Percentiles rank a stretch among this genome's conserved stretches.
phyloP scores from a whole-genome alignment of 495 filamentous ascomycete genomes.

The Pseudotulostoma volvatum region DNA sequence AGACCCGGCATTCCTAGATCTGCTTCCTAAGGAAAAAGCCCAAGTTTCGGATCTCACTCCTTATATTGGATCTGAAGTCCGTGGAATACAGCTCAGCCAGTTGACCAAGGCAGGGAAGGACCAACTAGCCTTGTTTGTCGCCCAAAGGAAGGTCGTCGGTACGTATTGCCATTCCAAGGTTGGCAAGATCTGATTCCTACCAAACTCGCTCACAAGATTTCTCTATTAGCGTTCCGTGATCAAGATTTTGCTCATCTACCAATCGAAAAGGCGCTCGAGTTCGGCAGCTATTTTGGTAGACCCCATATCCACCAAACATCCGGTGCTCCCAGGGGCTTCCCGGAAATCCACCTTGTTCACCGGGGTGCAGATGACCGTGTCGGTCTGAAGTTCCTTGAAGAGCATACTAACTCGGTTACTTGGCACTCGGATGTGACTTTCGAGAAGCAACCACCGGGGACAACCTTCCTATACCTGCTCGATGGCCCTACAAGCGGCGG shows the following conservation, averaged over 20 bases:
- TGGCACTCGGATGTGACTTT: constrained; percentile 55
- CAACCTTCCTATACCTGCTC: constrained; percentile 46
- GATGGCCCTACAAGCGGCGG: constrained; percentile 45
- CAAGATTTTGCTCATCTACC: constrained; percentile 42
- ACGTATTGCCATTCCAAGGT: constrained; percentile 5
- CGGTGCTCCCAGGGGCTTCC: constrained; percentile 41
- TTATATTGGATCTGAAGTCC: constrained; percentile 38
- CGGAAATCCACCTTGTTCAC: constrained; percentile 45
- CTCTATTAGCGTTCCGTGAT: constrained; percentile 44
- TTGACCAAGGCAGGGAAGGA: constrained; percentile 36
- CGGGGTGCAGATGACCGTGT: constrained; percentile 36
- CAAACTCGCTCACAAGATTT: too few species aligned
- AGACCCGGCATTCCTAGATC: constrained; percentile 34
- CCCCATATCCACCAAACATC: constrained; percentile 48
- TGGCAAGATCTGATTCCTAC: neutral
- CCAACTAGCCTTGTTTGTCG: constrained; percentile 40
- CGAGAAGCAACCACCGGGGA: constrained; percentile 48
- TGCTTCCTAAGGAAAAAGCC: constrained; percentile 27
- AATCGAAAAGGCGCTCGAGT: constrained; percentile 38
- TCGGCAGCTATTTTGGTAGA: constrained; percentile 43
- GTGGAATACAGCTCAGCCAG: constrained; percentile 38
- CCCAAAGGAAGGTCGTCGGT: constrained; percentile 40
- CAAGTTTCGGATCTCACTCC: constrained; percentile 34
- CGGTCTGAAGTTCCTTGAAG: constrained; percentile 32
- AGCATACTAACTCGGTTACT: constrained; percentile 38